Conservation (phyloP, 2,329 filamentous ascomycete species). For the Penicillium sp. region DNA sequence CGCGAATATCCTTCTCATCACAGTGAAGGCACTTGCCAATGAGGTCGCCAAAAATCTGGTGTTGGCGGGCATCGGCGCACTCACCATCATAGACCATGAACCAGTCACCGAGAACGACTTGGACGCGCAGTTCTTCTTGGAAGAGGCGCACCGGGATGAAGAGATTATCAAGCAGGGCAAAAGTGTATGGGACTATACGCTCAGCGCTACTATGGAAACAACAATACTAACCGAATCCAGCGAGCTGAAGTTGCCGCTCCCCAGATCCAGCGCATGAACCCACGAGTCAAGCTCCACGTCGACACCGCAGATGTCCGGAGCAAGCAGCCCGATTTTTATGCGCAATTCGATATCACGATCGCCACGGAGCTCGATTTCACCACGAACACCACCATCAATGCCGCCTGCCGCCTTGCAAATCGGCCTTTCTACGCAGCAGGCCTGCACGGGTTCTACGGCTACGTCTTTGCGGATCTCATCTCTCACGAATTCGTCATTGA, state of each 20-base stretch:
- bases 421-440: slow-evolving; percentile 86
- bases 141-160: slow-evolving; percentile 53
- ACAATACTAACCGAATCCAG: too few relatives aligned
- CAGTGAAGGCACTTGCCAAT: slow-evolving; percentile 80
- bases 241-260: slow-evolving; percentile 75
- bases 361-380: slow-evolving; percentile 80
- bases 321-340: slow-evolving; percentile 72
- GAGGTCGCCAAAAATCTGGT: slow-evolving; percentile 98
- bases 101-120: slow-evolving; percentile 74
- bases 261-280: slow-evolving; percentile 83
- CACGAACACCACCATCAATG: slow-evolving; percentile 76
- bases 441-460: slow-evolving; percentile 87
- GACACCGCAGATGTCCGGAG: slow-evolving; percentile 65
- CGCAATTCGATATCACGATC: slow-evolving; percentile 78
- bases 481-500: slow-evolving; percentile 87
- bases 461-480: slow-evolving; percentile 90
- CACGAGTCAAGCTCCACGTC: slow-evolving; percentile 72
- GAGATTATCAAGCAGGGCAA: slow-evolving; percentile 56
- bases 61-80: slow-evolving; percentile 82
- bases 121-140: slow-evolving; percentile 78
- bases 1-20: slow-evolving; percentile 85
- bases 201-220: too few relatives aligned
- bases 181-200: slow-evolving; percentile 51
- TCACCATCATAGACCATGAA: slow-evolving; percentile 82
- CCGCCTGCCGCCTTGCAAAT: slow-evolving; percentile 72